Percentiles rank a stretch among this genome's conserved stretches.
phyloP scores from a whole-genome alignment of 345 rosid species.

The Psidium friedrichsthalianum region DNA sequence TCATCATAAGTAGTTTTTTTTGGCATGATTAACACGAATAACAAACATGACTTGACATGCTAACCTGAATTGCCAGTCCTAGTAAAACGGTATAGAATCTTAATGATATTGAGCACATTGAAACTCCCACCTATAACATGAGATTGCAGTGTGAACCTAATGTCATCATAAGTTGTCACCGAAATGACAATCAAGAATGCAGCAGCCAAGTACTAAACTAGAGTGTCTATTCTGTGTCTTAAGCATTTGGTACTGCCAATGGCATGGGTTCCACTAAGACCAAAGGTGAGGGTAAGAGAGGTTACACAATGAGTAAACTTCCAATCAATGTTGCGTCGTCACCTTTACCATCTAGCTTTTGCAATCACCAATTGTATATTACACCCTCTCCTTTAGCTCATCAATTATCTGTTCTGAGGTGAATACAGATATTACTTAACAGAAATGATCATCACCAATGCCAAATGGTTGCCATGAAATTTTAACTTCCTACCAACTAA shows the following conservation, averaged over 20 bases:
- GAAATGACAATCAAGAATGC: background rate
- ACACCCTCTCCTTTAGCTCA: conserved; percentile 42
- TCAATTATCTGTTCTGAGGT: conserved; percentile 33
- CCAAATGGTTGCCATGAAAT: background rate
- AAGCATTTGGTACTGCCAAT: background rate
- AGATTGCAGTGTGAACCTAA: background rate
- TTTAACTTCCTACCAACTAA: conserved; percentile 21
- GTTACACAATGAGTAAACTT: conserved; percentile 7
- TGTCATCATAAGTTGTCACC: background rate
- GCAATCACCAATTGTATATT: conserved; percentile 31
- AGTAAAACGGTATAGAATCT: background rate
- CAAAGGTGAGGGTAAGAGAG: background rate
- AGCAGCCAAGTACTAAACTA: background rate
- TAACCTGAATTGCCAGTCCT: background rate
- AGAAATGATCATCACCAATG: background rate
- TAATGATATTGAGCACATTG: background rate
- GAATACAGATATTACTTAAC: background rate
- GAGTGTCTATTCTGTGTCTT: background rate
- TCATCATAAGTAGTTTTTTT: background rate
- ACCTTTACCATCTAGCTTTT: conserved; percentile 11
- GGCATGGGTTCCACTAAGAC: background rate
- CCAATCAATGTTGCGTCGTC: background rate
- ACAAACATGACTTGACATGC: background rate
- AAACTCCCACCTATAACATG: background rate
- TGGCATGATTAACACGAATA: background rate